Percentiles rank a stretch among this genome's conserved stretches.
Evolutionary conservation across 805 yeast genomes (phyloP).

Genomic region (Zygosaccharomyces siamensis): DNA sequence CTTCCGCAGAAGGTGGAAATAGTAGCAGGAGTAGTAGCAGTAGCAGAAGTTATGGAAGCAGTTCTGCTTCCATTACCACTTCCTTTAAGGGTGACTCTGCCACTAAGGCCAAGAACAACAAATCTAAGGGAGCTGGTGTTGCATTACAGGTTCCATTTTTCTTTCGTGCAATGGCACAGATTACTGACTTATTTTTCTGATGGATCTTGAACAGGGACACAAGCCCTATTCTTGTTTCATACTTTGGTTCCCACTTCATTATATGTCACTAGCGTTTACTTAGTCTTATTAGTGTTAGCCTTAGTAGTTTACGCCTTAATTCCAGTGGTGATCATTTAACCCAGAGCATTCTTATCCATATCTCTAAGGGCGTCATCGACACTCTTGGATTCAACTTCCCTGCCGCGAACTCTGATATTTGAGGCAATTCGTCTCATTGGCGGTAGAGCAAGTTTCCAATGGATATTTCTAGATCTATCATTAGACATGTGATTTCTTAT

Average conservation of each 20-base stretch:
- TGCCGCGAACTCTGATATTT: slow-evolving; percentile 44
- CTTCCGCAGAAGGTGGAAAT: slow-evolving; percentile 9
- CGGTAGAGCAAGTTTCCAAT: not conserved
- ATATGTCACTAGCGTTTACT: not conserved
- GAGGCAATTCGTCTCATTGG: slow-evolving; percentile 9
- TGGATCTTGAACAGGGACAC: too few relatives aligned
- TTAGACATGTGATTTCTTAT: slow-evolving; percentile 69
- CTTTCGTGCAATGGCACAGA: slow-evolving; percentile 19
- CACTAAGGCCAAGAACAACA: slow-evolving; percentile 15
- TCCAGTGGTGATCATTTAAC: not conserved
- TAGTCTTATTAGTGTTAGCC: not conserved
- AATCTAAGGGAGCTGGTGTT: slow-evolving; percentile 23
- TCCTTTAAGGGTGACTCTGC: slow-evolving; percentile 14
- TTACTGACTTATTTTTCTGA: slow-evolving; percentile 16
- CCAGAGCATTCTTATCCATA: slow-evolving; percentile 51
- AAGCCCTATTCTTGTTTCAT: not conserved
- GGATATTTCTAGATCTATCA: not conserved
- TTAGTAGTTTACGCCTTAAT: not conserved
- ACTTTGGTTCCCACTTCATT: not conserved
- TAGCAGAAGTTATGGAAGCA: not conserved
- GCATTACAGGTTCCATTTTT: slow-evolving; percentile 20
- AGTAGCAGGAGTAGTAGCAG: not conserved
- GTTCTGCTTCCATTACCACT: slow-evolving; percentile 22
- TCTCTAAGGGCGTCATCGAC: slow-evolving; percentile 82
- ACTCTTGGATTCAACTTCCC: slow-evolving; percentile 87